Conservation (phyloP, 2,329 filamentous ascomycete species). For the Colletotrichum navitas region DNA sequence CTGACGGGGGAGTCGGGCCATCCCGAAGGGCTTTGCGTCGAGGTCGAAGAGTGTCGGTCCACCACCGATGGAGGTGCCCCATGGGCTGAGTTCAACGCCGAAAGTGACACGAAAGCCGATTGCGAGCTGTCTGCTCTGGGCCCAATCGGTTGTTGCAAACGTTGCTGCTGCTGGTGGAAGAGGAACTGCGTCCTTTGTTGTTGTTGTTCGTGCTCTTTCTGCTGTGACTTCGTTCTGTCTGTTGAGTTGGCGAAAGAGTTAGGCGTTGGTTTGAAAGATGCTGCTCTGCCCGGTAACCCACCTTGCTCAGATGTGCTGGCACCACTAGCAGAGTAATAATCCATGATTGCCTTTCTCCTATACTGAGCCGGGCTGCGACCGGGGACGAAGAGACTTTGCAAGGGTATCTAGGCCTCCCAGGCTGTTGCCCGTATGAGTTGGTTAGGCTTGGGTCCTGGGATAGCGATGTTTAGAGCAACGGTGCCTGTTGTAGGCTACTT, state of each 20-base stretch:
- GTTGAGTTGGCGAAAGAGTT: neutral
- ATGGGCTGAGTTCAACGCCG: neutral
- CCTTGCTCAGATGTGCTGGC: constrained; percentile 27
- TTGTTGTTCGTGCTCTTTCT: neutral
- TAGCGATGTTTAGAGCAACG: neutral
- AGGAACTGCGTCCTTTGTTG: neutral
- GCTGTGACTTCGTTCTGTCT: neutral
- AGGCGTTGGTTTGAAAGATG: neutral
- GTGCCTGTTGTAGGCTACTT: neutral
- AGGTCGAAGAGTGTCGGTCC: constrained; percentile 1
- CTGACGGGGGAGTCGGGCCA: constrained; percentile 27
- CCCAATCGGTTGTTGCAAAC: neutral
- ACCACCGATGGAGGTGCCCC: neutral
- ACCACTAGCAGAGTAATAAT: constrained; percentile 1
- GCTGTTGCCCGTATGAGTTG: constrained; percentile 3
- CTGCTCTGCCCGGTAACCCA: constrained; percentile 19
- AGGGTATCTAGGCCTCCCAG: constrained; percentile 3
- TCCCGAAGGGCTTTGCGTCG: neutral
- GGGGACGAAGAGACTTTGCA: constrained; percentile 19
- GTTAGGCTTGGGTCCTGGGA: neutral
- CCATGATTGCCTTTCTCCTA: constrained; percentile 11
- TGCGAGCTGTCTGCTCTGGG: neutral
- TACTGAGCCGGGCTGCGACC: neutral
- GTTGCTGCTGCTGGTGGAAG: constrained; percentile 1
- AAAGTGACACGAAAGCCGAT: neutral